Evolutionary conservation across 108 stramenopile species (phyloP).

Genomic region (Cyclostephanos invisitatus): DNA sequence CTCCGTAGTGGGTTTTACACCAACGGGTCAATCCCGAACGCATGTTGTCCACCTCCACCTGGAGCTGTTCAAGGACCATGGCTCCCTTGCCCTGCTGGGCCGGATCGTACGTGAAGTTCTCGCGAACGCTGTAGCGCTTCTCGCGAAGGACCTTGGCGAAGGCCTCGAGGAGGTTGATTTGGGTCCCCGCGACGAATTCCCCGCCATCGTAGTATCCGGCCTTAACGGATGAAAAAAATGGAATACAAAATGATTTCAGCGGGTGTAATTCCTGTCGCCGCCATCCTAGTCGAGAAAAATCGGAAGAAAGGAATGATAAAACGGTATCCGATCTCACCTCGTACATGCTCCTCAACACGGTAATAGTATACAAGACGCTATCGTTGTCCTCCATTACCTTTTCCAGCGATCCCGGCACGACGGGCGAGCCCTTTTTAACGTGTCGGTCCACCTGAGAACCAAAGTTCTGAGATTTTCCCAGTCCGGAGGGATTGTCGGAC

Average conservation of each 20-base stretch:
- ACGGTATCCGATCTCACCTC: slow-evolving; percentile 39
- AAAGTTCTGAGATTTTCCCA: slow-evolving; percentile 70
- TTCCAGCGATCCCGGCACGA: slow-evolving; percentile 86
- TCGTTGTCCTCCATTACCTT: slow-evolving; percentile 83
- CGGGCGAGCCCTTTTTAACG: slow-evolving; percentile 87
- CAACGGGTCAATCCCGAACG: slow-evolving; percentile 88
- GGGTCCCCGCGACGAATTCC: slow-evolving; percentile 83
- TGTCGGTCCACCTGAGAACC: slow-evolving; percentile 82
- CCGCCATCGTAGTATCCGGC: slow-evolving; percentile 92
- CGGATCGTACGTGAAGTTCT: slow-evolving; percentile 83
- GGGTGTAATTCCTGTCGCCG: neutral
- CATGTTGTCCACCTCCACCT: slow-evolving; percentile 89
- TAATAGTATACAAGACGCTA: slow-evolving; percentile 83
- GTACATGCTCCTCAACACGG: slow-evolving; percentile 91
- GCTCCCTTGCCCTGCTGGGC: slow-evolving; percentile 77
- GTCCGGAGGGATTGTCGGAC: slow-evolving; percentile 63
- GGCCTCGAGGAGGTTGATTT: slow-evolving; percentile 84
- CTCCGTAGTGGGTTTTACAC: slow-evolving; percentile 98
- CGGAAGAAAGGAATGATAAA: neutral
- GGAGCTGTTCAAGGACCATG: slow-evolving; percentile 78
- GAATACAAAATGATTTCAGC: neutral
- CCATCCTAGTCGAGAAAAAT: neutral
- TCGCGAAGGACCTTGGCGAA: slow-evolving; percentile 86
- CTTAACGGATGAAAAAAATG: slow-evolving; percentile 1
- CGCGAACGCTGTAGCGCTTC: slow-evolving; percentile 90